Conservation (phyloP, 495 filamentous ascomycete species). For the Penicillium longicatenatum region DNA sequence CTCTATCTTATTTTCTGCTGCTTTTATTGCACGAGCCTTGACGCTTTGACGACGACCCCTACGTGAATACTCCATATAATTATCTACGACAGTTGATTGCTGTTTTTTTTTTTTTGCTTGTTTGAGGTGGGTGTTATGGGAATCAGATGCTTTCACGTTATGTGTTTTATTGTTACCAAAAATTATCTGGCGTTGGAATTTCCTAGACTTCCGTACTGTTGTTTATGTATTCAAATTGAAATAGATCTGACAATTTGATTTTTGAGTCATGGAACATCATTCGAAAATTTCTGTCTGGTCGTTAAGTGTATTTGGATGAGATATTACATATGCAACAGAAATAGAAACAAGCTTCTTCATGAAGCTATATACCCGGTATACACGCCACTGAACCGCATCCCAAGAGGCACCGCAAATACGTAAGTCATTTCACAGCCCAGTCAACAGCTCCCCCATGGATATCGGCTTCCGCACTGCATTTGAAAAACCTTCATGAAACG, state of each 20-base stretch:
- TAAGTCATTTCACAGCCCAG: constrained; percentile 32
- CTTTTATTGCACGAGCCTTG: neutral
- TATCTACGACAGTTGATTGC: neutral
- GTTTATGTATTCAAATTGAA: too few species aligned
- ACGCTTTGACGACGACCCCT: constrained; percentile 2
- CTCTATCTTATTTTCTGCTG: neutral
- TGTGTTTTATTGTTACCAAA: neutral
- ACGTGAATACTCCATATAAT: neutral
- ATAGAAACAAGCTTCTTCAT: neutral
- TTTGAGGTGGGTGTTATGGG: neutral
- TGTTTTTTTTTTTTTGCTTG: neutral
- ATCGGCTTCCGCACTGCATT: constrained; percentile 96
- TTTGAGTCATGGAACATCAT: neutral
- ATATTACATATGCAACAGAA: neutral
- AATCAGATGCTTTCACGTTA: neutral
- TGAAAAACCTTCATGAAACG: constrained; percentile 92
- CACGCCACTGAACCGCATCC: neutral
- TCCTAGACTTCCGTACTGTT: neutral
- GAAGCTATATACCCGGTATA: neutral
- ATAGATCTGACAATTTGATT: neutral
- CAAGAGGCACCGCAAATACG: neutral
- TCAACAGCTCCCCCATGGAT: constrained; percentile 79
- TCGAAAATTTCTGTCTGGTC: neutral
- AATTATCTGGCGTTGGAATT: neutral
- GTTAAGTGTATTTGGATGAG: neutral